Base-by-base conservation (phyloP, 1,284 basidiomycete species). In the Stereum hirsutum region DNA sequence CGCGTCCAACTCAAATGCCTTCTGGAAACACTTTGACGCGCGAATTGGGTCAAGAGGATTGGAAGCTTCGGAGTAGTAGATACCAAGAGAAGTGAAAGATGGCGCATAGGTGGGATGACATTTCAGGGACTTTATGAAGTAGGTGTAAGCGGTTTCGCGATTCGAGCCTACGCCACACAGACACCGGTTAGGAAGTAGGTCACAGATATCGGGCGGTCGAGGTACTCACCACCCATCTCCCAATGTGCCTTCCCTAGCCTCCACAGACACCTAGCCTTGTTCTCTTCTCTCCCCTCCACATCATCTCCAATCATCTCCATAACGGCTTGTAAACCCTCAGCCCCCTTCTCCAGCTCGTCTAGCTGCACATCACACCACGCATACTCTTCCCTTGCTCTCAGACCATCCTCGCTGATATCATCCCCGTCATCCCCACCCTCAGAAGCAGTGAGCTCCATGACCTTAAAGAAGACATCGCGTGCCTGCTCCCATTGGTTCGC, bases 1-100 rank as follows among this genome's bases (percentile, higher is more conserved):
- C 1, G 93, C 76, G 61, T 98, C 94, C 2, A 99, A 77, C 62
- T 99, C 96, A 54, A 99, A 98, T 0, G 96, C 96, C 56, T 96
- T 98, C 56, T 99, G 94, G 66, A 97, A 98, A 59, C 96, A 99
- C 59, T 95, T 95, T 14, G 89, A 86, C 1, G 95, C 87, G 33
- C 95, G 81, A 8, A 78, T 76, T 7, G 78, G 78, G 61, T 99
- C 94, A 0, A 82, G 77, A 1, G 91, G 89, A 11, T 69, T 64
- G 11, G 75, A 64, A 42, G 70, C 71, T 42, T 90, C 83, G 15
- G 76, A 65, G 59, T 99, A 99, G 64, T 93, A 95, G 39, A 90
- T 69, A 6, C 96, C 96, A 7, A 99, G 76, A 1, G 92, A 89
- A 0, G 95, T 96, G 61, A 94, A 99, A 0, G 94, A 80, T 0